phyloP scores from a whole-genome alignment of 176 grass and related monocot species.

The Zizania latifolia region DNA sequence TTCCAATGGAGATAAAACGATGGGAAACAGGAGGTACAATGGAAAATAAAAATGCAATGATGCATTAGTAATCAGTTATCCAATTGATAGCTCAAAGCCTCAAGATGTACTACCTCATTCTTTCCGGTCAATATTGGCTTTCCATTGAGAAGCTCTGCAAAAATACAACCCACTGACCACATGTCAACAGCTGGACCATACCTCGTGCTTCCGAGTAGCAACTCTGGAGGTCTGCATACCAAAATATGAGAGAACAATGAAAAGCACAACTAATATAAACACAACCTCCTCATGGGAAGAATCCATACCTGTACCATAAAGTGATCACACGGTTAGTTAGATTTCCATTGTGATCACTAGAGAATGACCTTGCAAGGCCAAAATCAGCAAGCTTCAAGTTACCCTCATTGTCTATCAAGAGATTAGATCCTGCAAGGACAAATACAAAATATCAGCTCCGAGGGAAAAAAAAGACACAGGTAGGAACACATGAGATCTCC shows the following conservation, averaged over 20 bases:
- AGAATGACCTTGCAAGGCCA: constrained; percentile 86
- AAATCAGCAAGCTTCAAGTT: constrained; percentile 98
- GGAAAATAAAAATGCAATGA: background rate
- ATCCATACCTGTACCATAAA: constrained; percentile 80
- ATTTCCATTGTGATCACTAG: constrained; percentile 80
- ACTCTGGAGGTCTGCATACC: constrained; percentile 71
- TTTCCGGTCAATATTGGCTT: constrained; percentile 95
- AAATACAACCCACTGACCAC: constrained; percentile 98
- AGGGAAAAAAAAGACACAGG: background rate
- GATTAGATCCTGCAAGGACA: constrained; percentile 61
- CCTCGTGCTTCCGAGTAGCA: constrained; percentile 81
- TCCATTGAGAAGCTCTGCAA: constrained; percentile 88
- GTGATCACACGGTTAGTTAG: constrained; percentile 95
- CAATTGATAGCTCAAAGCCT: background rate
- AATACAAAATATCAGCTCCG: background rate
- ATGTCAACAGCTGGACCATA: constrained; percentile 93
- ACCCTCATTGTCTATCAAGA: constrained; percentile 95
- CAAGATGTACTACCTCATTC: constrained; percentile 56
- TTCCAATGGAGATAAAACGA: background rate
- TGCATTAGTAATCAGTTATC: constrained; percentile 5
- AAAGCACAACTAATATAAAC: background rate
- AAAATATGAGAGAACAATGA: background rate
- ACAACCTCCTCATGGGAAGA: background rate
- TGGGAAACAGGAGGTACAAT: background rate
- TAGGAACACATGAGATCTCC: background rate